These are phyloP conservation scores for Cymbomonas tetramitiformis DNA, from an alignment of 139 green algal species.

Conservation along the genomic window DNA sequence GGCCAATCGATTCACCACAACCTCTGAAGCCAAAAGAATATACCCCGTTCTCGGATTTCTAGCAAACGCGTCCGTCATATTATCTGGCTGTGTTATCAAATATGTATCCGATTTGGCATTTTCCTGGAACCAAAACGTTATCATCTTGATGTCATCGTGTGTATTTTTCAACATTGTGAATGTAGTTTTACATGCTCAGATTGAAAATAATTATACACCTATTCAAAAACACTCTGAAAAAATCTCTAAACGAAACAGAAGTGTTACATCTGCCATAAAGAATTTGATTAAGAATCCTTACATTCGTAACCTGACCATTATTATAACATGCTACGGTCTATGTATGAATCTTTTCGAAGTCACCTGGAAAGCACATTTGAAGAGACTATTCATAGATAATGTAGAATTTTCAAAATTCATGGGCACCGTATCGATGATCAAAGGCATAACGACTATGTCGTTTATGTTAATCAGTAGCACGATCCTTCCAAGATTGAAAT, in stretches of 20 bases:
- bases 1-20: constrained; percentile 70
- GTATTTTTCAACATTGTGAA: constrained; percentile 93
- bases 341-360: constrained; percentile 99
- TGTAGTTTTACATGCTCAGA: constrained; percentile 58
- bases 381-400: constrained; percentile 94
- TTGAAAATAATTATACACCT: constrained; percentile 65
- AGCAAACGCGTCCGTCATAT: constrained; percentile 94
- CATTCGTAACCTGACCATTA: constrained; percentile 83
- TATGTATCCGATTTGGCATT: constrained; percentile 76
- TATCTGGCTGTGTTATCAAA: constrained; percentile 88
- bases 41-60: constrained; percentile 96
- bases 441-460: constrained; percentile 78
- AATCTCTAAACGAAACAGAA: constrained; percentile 31
- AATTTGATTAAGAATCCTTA: constrained; percentile 87
- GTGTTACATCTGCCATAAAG: constrained; percentile 66
- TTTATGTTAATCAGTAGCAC: constrained; percentile 89
- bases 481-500: constrained; percentile 92
- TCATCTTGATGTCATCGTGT: constrained; percentile 90
- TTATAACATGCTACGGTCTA: constrained; percentile 94
- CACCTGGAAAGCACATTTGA: constrained; percentile 99
- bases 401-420: constrained; percentile 90
- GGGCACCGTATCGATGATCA: constrained; percentile 58
- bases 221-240: constrained; percentile 57
- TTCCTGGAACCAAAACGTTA: constrained; percentile 74
- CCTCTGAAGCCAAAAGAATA: constrained; percentile 96